Conservation (phyloP, 768 basidiomycete genomes). For the Suillus americanus region DNA sequence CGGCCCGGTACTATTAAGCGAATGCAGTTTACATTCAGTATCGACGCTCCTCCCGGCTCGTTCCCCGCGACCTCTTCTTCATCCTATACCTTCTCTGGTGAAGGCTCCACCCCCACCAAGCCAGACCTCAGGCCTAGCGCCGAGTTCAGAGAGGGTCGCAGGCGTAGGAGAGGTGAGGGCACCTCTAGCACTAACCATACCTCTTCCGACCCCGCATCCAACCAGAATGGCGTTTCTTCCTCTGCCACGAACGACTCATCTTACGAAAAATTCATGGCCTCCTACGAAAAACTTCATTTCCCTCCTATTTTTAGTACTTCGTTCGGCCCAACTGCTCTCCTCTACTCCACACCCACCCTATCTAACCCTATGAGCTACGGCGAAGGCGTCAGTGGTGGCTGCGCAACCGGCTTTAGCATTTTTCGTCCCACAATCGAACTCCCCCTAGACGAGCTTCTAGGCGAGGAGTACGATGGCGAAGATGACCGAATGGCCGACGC, state of each 20-base stretch:
- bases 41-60: conserved; percentile 56
- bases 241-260: conserved; percentile 24
- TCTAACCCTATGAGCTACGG: conserved; percentile 75
- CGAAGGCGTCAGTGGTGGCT: conserved; percentile 58
- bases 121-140: conserved; percentile 65
- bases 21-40: conserved; percentile 89
- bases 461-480: conserved; percentile 15
- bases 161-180: conserved; percentile 34
- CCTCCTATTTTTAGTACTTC: conserved; percentile 71
- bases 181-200: conserved; percentile 15
- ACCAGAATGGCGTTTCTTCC: conserved; percentile 5
- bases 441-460: conserved; percentile 78
- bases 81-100: conserved; percentile 6
- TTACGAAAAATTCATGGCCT: conserved; percentile 40
- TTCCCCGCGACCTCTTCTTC: conserved; percentile 2
- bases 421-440: conserved; percentile 81
- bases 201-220: conserved; percentile 29
- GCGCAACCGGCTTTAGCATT: conserved; percentile 58
- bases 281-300: conserved; percentile 34
- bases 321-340: conserved; percentile 76
- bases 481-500: neutral
- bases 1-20: conserved; percentile 76
- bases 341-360: conserved; percentile 66
- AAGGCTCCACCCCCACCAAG: conserved; percentile 44
- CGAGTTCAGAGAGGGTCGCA: conserved; percentile 56